Base-by-base conservation (phyloP, 768 basidiomycete species). In the Tylopilus rubrobrunneus region DNA sequence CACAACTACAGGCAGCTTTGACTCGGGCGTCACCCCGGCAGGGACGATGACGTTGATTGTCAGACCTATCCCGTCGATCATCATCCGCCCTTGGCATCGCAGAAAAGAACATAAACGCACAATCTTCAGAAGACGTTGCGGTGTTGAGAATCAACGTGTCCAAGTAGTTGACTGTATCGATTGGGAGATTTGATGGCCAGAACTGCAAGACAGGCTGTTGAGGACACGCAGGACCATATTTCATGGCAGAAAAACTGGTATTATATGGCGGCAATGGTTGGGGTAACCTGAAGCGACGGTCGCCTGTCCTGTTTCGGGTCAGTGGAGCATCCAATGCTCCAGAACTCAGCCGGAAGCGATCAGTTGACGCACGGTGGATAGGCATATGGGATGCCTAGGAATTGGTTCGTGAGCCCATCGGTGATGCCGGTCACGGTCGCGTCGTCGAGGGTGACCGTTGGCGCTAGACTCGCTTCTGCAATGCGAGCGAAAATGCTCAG, bases 21-120 rank as follows among this genome's bases (percentile, higher is more conserved):
- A 75, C 0, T 61, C 59, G 2, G 76, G 49, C 0, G 72, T 74
- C 1, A 76, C 72, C 29, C 56, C 64, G 2, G 66, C 62, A 5
- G 83, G 82, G 48, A 72, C 75, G 27, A 80, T 59, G 15, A 84
- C 74, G 55, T 84, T 82, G 33, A 85, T 51, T 1, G 75, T 80
- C 21, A 84, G 67, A 66, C 82, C 81, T 61, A 25, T 10, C 0
- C 10, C 28, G 23, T 4, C 14, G 14, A 10, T 40, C n/a, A 8
- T 7, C 5, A 23, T 9, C 33, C 3, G 11, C 36, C n/a, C n/a
- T 1, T 17, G 3, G n/a, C 17, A 28, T 33, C 11, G 11, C 7
- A 34, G 11, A 12, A 12, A 34, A 34, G 11, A 9, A 12, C 10
- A 27, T n/a, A n/a, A n/a, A 56, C 77, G 62, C 54, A 81, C 81